phyloP scores from a whole-genome alignment of 805 yeast genomes.

The Hyphopichia homilentoma region DNA sequence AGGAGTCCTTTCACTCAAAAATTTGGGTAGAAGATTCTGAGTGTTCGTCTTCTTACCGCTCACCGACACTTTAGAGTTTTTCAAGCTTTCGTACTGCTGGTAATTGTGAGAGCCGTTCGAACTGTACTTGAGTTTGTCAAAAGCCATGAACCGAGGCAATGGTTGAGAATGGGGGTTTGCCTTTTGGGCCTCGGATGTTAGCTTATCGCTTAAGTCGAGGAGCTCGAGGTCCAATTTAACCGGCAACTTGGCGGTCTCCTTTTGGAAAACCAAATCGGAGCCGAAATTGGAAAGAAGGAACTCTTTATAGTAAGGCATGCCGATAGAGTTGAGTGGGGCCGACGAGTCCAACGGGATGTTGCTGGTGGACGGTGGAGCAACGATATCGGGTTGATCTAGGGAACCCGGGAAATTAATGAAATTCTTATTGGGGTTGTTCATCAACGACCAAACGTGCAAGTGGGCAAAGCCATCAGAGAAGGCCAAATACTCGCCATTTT shows the following conservation, averaged over 20 bases:
- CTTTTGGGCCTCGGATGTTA: slow-evolving; percentile 17
- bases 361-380: slow-evolving; percentile 22
- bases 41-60: slow-evolving; percentile 9
- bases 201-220: slow-evolving; percentile 19
- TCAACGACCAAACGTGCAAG: slow-evolving; percentile 65
- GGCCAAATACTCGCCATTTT: slow-evolving; percentile 74
- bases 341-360: slow-evolving; percentile 29
- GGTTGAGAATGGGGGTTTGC: slow-evolving; percentile 34
- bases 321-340: slow-evolving; percentile 66
- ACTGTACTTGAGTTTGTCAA: slow-evolving; percentile 56
- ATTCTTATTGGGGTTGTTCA: slow-evolving; percentile 25
- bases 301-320: slow-evolving; percentile 83
- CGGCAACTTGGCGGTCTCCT: slow-evolving; percentile 59
- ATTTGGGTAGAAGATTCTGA: slow-evolving; percentile 40
- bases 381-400: slow-evolving; percentile 54
- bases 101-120: slow-evolving; percentile 40
- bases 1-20: slow-evolving; percentile 49
- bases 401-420: slow-evolving; percentile 35
- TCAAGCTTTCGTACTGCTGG: slow-evolving; percentile 37
- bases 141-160: slow-evolving; percentile 33
- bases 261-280: slow-evolving; percentile 53
- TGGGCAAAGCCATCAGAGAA: slow-evolving; percentile 62
- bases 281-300: slow-evolving; percentile 81
- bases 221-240: slow-evolving; percentile 48
- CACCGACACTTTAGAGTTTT: slow-evolving; percentile 8